These are phyloP conservation scores for Lentinula novae-zelandiae DNA, from an alignment of 1,284 basidiomycete species.

Conservation along the genomic window DNA sequence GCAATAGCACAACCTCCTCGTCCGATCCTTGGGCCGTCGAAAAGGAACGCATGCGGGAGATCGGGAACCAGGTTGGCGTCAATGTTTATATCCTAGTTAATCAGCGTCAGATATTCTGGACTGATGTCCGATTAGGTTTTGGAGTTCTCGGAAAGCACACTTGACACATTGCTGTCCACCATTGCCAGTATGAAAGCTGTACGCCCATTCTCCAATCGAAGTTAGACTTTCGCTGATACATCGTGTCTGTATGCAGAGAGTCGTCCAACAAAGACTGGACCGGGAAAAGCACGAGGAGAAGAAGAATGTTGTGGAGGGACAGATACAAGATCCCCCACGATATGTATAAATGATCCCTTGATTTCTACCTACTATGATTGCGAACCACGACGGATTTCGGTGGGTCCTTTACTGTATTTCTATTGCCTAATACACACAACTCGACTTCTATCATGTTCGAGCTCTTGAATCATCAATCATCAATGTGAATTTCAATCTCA, in stretches of 20 bases:
- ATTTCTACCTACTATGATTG: no score
- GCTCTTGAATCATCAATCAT: no score
- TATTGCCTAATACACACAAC: no score
- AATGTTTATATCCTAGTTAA: neutral
- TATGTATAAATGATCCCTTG: neutral
- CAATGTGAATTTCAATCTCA: no score
- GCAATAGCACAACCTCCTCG: neutral
- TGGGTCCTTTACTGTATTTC: no score
- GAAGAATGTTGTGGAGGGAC: neutral
- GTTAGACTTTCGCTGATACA: neutral
- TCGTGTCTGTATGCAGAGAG: neutral
- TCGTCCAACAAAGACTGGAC: constrained; percentile 1
- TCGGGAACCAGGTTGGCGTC: neutral
- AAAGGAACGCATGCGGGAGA: constrained; percentile 2
- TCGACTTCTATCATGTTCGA: no score
- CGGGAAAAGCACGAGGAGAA: neutral
- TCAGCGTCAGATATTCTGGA: neutral
- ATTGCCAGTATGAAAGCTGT: constrained; percentile 4
- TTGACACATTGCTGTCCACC: constrained; percentile 1
- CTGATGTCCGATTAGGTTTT: neutral
- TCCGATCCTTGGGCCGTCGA: constrained; percentile 1
- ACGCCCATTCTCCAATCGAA: neutral
- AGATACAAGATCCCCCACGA: neutral
- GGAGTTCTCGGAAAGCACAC: constrained; percentile 1
- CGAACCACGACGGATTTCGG: no score